Evolutionary conservation across 495 filamentous ascomycete species (phyloP).

Genomic region (Penicillium malachiteum): DNA sequence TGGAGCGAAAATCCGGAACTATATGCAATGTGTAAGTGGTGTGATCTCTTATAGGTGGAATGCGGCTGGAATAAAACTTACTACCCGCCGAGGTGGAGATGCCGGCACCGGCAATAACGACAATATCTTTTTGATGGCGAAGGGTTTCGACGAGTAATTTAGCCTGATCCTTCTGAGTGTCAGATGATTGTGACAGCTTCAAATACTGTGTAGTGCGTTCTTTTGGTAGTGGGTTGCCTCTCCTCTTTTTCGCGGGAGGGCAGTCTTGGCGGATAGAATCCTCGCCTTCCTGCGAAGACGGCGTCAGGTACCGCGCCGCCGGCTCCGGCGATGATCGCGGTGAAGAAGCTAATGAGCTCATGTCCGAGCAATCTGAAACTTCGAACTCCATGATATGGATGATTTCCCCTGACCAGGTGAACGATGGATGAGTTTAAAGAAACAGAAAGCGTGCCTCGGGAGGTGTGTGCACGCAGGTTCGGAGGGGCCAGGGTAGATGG

Average conservation of each 20-base stretch:
- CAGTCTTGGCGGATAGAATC: constrained; percentile 54
- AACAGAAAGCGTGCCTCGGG: not conserved
- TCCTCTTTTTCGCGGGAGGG: constrained; percentile 71
- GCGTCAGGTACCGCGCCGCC: constrained; percentile 52
- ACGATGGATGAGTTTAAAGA: constrained; percentile 2
- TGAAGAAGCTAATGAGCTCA: constrained; percentile 57
- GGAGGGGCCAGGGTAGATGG: constrained; percentile 1
- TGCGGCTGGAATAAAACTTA: constrained; percentile 55
- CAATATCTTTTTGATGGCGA: constrained; percentile 88
- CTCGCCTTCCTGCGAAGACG: constrained; percentile 56
- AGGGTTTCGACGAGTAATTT: constrained; percentile 71
- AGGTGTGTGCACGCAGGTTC: not conserved
- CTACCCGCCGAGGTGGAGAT: constrained; percentile 96
- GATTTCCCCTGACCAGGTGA: too few species aligned
- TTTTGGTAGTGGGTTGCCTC: constrained; percentile 63
- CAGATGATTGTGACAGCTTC: constrained; percentile 55
- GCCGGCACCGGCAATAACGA: constrained; percentile 93
- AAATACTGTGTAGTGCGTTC: constrained; percentile 75
- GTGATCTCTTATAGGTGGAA: constrained; percentile 61
- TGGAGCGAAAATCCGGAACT: constrained; percentile 97
- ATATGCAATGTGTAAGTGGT: constrained; percentile 14
- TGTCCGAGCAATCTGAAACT: constrained; percentile 51
- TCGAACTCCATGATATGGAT: constrained; percentile 34
- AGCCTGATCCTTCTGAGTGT: constrained; percentile 57
- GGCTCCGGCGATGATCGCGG: constrained; percentile 57